Conservation (phyloP, 176 grass and related monocot species). For the Areca catechu region DNA sequence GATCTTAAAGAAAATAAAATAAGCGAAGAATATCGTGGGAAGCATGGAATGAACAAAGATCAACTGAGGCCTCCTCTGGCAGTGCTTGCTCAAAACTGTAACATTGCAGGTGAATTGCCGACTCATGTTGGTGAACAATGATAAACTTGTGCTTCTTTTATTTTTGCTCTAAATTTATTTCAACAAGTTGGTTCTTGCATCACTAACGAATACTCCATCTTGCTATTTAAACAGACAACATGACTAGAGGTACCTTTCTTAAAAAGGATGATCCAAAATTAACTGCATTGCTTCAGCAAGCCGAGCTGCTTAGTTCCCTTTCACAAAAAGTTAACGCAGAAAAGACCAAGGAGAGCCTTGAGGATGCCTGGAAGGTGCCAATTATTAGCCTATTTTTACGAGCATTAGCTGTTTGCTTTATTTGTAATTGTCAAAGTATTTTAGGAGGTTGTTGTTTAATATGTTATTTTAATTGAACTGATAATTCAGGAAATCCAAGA, state of each 20-base stretch:
- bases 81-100: conserved; percentile 34
- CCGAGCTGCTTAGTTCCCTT: conserved; percentile 75
- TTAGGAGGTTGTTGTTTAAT: conserved; percentile 2
- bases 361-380: conserved; percentile 89
- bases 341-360: conserved; percentile 59
- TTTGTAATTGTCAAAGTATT: not conserved
- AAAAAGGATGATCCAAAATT: conserved; percentile 81
- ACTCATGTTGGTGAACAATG: conserved; percentile 16
- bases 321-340: conserved; percentile 75
- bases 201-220: not conserved
- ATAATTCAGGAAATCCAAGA: conserved; percentile 57
- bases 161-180: conserved; percentile 10
- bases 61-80: conserved; percentile 52
- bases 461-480: conserved; percentile 5
- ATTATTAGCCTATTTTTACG: not conserved
- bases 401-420: no score
- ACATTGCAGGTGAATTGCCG: conserved; percentile 20
- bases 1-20: conserved; percentile 44
- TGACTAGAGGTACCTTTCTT: conserved; percentile 45
- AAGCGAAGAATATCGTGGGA: conserved; percentile 28
- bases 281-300: conserved; percentile 72
- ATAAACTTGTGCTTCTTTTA: conserved; percentile 10
- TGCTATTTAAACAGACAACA: conserved; percentile 28
- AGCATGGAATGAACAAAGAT: conserved; percentile 17
- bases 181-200: no score